Conservation (phyloP, 768 basidiomycete species). For the Kondoa malvinella region DNA sequence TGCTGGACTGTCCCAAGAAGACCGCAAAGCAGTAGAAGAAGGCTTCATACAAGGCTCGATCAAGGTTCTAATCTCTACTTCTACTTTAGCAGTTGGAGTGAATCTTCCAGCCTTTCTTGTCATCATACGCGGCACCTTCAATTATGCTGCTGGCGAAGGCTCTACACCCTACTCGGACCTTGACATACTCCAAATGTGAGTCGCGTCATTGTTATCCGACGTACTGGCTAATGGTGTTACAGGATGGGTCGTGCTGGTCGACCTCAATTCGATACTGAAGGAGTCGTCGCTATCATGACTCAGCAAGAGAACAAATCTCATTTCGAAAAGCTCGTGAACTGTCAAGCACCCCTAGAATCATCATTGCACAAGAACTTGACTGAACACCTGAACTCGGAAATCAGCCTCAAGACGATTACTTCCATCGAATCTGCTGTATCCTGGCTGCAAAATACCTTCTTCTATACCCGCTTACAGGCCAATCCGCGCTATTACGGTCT, state of each 20-base stretch:
- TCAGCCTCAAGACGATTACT: conserved; percentile 67
- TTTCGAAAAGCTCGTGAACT: conserved; percentile 44
- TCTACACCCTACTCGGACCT: conserved; percentile 74
- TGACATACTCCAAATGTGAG: conserved; percentile 52
- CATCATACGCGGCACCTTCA: conserved; percentile 74
- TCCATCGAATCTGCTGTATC: conserved; percentile 50
- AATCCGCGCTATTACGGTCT: conserved; percentile 70
- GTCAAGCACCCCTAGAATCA: conserved; percentile 46
- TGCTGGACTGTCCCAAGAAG: conserved; percentile 59
- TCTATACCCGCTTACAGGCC: conserved; percentile 66
- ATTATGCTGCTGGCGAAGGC: conserved; percentile 43
- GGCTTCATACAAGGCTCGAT: conserved; percentile 41
- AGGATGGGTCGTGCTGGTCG: conserved; percentile 62
- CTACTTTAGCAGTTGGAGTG: conserved; percentile 92
- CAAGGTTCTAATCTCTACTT: conserved; percentile 37
- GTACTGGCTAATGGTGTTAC: conserved; percentile 31
- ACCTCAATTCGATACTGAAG: conserved; percentile 50
- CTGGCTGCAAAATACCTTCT: conserved; percentile 72
- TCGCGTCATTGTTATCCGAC: background rate
- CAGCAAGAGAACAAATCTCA: conserved; percentile 54
- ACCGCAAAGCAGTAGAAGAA: conserved; percentile 56
- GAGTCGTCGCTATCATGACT: conserved; percentile 67
- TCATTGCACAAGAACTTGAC: conserved; percentile 58
- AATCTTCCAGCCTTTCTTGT: conserved; percentile 91
- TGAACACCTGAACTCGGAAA: conserved; percentile 89